These are phyloP conservation scores for Cyberlindnera mrakii DNA, from an alignment of 805 yeast species.

Conservation along the genomic window DNA sequence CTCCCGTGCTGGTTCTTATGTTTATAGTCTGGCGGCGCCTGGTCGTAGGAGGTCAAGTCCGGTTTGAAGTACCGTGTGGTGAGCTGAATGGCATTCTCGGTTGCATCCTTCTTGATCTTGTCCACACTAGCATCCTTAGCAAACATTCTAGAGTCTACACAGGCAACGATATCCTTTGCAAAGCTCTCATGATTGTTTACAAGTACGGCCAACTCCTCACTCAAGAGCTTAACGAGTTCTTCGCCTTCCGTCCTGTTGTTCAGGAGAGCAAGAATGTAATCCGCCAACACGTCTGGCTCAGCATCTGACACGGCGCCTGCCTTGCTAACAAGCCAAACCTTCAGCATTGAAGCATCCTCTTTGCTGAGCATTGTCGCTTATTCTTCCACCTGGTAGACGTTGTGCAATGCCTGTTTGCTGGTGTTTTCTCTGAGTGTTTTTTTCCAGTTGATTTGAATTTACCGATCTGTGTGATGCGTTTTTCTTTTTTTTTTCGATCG, in stretches of 20 bases:
- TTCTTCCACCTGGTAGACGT: not conserved
- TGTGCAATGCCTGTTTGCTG: too few relatives aligned
- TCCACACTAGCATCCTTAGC: conserved; percentile 2
- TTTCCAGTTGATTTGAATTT: not conserved
- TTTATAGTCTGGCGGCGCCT: conserved; percentile 7
- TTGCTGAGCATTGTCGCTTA: not conserved
- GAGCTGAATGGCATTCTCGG: conserved; percentile 6
- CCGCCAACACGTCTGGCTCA: conserved; percentile 36
- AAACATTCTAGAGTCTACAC: conserved; percentile 10
- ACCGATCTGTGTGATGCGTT: not conserved
- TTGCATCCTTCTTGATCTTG: conserved; percentile 3
- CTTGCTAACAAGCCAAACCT: conserved; percentile 24
- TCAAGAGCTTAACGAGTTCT: conserved; percentile 28
- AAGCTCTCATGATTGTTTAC: conserved; percentile 20
- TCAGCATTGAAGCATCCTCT: conserved; percentile 13
- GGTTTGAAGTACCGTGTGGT: conserved; percentile 9
- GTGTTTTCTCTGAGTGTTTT: too few relatives aligned
- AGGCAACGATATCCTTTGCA: conserved; percentile 25
- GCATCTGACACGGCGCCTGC: conserved; percentile 28
- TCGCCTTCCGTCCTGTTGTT: conserved; percentile 29
- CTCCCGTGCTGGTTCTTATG: not conserved
- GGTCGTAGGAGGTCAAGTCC: conserved; percentile 10
- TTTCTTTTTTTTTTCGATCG: not conserved
- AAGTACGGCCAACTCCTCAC: conserved; percentile 30
- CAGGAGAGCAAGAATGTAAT: conserved; percentile 38